Evolutionary conservation across 805 yeast species (phyloP), one percentile per base, ranked within the genome.

Genomic region (Starmerella powellii): DNA sequence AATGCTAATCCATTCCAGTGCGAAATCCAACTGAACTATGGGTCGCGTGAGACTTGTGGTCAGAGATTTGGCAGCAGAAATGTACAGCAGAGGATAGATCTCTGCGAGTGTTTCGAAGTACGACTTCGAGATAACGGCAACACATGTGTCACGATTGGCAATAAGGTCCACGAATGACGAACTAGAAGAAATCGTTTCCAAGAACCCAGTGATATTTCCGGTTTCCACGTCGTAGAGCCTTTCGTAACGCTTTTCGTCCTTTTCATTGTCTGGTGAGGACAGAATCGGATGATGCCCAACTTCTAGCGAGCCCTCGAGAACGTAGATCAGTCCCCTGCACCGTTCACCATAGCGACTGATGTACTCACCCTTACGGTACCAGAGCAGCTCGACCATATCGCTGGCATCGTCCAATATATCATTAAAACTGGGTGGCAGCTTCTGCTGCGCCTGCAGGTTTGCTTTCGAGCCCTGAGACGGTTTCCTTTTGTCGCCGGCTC

Each of bases 1-100:
- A 11, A 82, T 67, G 45, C 85, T 95, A 31, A 87, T 76, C 97
- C 97, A 88, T 59, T 91, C 98, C 39, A 91, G 64, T 0, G 96
- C 95, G 60, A 82, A 84, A 56, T 88, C 97, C 32, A 91, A 73
- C 42, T 80, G 74, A 30, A 81, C 61, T 30, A 88, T 66, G 42
- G 80, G 73, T 23, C 72, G 65, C 23, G 87, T 78, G 31, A 91
- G 60, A 2, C 81, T 67, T n/a, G 67, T 67, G 34, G 80, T 76
- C 48, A 88, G 63, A 8, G 76, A 71, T 46, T 76, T 76, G 0
- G 97, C 95, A 35, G 86, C 71, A 2, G 85, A 75, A 30, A 88
- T 64, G 50, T 82, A 80, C 8, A 88, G 67, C 60, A 75, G 70
- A 45, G 88, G 87, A 56, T 74, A 80, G 48, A 74, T 74, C 44